Percentiles rank a stretch among this genome's conserved stretches.
Conservation (phyloP, 2,329 filamentous ascomycete genomes). For the Phialophora expanda region DNA sequence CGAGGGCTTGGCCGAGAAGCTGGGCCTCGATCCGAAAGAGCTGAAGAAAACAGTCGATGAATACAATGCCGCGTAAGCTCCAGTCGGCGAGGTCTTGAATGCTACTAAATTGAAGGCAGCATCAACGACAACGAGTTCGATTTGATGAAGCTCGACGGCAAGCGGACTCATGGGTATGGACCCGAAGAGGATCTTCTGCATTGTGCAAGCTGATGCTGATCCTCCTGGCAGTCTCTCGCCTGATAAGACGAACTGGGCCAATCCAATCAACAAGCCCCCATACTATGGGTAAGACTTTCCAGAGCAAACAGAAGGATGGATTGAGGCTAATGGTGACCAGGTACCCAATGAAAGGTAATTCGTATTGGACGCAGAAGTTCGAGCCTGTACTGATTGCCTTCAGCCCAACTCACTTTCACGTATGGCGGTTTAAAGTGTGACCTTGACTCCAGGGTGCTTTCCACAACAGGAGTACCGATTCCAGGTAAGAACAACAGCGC, state of each 20-base stretch:
- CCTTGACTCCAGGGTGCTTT: conserved; percentile 47
- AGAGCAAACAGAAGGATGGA: background rate
- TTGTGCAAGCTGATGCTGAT: conserved; percentile 9
- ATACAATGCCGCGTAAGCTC: conserved; percentile 46
- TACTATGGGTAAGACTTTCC: conserved; percentile 44
- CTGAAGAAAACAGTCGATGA: conserved; percentile 49
- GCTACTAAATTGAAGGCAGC: conserved; percentile 7
- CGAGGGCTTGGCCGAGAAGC: conserved; percentile 47
- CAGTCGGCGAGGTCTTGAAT: background rate
- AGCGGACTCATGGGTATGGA: conserved; percentile 44
- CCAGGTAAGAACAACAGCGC: conserved; percentile 34
- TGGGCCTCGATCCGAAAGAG: conserved; percentile 46
- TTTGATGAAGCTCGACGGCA: conserved; percentile 48
- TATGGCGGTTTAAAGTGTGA: conserved; percentile 48
- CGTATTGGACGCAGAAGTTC: no score
- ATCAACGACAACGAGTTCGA: conserved; percentile 49
- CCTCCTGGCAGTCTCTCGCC: conserved; percentile 41
- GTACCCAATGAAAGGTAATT: conserved; percentile 39
- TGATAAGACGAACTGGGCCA: conserved; percentile 50
- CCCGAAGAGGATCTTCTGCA: background rate
- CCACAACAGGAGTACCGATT: conserved; percentile 49
- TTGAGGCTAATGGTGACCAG: conserved; percentile 7
- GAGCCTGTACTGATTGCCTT: conserved; percentile 3
- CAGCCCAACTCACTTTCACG: conserved; percentile 42
- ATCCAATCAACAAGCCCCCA: conserved; percentile 46